Percentiles rank a stretch among this genome's conserved stretches.
Evolutionary conservation across 1,139 yeast species (phyloP).

Genomic region (Diutina neorugosa): DNA sequence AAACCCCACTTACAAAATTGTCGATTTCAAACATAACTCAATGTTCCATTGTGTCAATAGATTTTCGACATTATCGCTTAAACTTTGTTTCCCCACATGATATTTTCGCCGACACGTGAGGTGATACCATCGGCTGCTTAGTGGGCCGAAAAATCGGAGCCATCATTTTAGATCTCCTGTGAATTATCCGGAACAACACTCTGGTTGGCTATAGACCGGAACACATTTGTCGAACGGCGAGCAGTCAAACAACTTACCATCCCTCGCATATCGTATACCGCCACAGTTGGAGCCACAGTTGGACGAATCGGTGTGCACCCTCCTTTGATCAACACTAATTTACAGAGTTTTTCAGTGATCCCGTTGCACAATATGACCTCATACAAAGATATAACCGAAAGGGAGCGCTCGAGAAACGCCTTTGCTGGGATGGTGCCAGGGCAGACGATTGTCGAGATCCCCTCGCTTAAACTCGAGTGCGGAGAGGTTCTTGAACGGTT

Average conservation of each 20-base stretch:
- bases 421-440: constrained; percentile 62
- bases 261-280: not conserved
- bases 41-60: no score
- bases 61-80: no score
- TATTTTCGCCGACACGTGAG: not conserved
- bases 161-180: not conserved
- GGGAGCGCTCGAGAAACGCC: constrained; percentile 44
- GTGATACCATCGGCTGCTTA: not conserved
- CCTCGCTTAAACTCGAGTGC: constrained; percentile 56
- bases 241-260: not conserved
- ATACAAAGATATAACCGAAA: constrained; percentile 28
- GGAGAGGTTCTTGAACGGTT: constrained; percentile 64
- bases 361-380: not conserved
- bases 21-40: no score
- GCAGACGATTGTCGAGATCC: constrained; percentile 74
- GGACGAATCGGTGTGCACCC: not conserved
- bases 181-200: not conserved
- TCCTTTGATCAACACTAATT: not conserved
- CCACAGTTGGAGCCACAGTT: not conserved
- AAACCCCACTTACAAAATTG: not conserved
- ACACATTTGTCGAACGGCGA: not conserved
- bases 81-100: not conserved
- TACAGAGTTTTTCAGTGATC: not conserved
- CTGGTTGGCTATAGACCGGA: not conserved
- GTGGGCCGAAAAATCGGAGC: not conserved